These are phyloP conservation scores for Suillus spraguei DNA, from an alignment of 768 basidiomycete species.

Conservation along the genomic window DNA sequence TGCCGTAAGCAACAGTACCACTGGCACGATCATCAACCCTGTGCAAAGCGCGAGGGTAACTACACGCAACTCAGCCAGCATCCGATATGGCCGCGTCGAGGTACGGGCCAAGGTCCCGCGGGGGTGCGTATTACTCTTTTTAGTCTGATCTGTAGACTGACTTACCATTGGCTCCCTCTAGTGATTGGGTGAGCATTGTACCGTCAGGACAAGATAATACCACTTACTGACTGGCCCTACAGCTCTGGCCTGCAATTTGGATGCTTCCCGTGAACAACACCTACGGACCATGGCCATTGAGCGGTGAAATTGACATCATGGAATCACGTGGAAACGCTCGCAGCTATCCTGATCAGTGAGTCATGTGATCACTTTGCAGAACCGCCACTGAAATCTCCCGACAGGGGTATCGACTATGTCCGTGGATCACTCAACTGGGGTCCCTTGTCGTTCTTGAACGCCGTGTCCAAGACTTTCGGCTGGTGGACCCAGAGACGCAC, in stretches of 20 bases:
- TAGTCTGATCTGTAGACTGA: slow-evolving; percentile 13
- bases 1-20: slow-evolving; percentile 67
- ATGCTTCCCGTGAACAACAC: slow-evolving; percentile 71
- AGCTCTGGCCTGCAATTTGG: slow-evolving; percentile 78
- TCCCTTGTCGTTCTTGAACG: slow-evolving; percentile 58
- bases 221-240: background rate
- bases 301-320: slow-evolving; percentile 57
- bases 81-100: slow-evolving; percentile 84
- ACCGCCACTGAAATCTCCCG: background rate
- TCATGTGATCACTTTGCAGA: slow-evolving; percentile 9
- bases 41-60: slow-evolving; percentile 81
- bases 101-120: slow-evolving; percentile 81
- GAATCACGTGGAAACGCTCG: slow-evolving; percentile 65
- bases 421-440: slow-evolving; percentile 80
- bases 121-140: slow-evolving; percentile 48
- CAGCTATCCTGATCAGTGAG: slow-evolving; percentile 59
- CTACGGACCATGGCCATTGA: slow-evolving; percentile 67
- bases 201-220: background rate
- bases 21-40: slow-evolving; percentile 77
- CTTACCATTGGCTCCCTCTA: slow-evolving; percentile 26
- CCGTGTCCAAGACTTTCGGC: slow-evolving; percentile 73
- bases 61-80: slow-evolving; percentile 69
- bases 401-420: slow-evolving; percentile 65
- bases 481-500: slow-evolving; percentile 71
- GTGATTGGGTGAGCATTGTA: slow-evolving; percentile 55